Evolutionary conservation across 495 filamentous ascomycete species (phyloP), one percentile per base, ranked within the genome.

Genomic region (Acidiella bohemica): DNA sequence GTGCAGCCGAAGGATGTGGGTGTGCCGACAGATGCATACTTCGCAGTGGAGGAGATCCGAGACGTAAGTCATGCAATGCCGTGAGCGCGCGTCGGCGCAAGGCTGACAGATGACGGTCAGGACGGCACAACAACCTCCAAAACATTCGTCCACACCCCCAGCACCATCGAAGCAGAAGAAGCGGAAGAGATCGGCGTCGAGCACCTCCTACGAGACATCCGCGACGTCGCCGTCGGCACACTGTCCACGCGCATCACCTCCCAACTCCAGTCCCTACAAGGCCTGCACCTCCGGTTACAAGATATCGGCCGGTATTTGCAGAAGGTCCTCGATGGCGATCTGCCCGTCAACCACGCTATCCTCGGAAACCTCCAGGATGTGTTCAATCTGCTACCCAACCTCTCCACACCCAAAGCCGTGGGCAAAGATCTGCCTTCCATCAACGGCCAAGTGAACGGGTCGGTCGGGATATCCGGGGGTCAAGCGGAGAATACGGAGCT

Each of bases 1-100:
- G 92, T 96, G 44, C 87, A 96, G 60, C 92, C 90, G 11, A 96
- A 95, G 68, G 90, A 94, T 61, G 80, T 93, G 29, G 92, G 92
- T 42, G 92, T 97, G 27, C 90, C 90, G 18, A 97, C 90, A 41
- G 90, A 97, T 67, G 92, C 90, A 16, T 97, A 97, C 65, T 97
- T 97, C 70, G 90, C 92, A 12, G 84, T 96, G 25, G 90, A 97
- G 60, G 90, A 96, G 71, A 96, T 97, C 67, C 95, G 95, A 68
- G 90, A 97, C 72, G 90, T 97, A 72, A 53, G 82, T 69, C 19
- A 24, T 31, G 7, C n/a, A n/a, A n/a, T n/a, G n/a, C n/a, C n/a
- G n/a, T n/a, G n/a, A n/a, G n/a, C n/a, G n/a, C n/a, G n/a, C n/a
- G n/a, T n/a, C n/a, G n/a, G 17, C 25, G 19, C 5, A 25, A 36